Base-by-base conservation (phyloP, 1,139 yeast genomes). In the Hanseniaspora uvarum region DNA sequence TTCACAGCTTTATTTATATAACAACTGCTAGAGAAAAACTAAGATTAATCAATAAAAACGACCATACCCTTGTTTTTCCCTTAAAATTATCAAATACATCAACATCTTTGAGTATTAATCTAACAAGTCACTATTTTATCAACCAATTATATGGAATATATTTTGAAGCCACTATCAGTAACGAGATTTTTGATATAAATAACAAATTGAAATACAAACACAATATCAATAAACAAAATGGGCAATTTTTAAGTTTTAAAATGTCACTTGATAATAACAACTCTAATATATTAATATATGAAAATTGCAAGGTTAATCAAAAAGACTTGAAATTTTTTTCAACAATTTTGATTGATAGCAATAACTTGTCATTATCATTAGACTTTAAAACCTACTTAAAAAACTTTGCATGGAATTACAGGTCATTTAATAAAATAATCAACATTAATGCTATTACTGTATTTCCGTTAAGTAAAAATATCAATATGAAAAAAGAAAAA, bases 151-250 rank as follows among this genome's bases (percentile, higher is more conserved):
- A 45, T 45, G 48, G 19, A 11, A 14, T 45, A 12, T 45, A 34
- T 19, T n/a, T 45, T 34, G 48, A 45, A 5, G 2, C 34, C 6
- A 36, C 21, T 12, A 19, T 45, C 16, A 33, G 37, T 6, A 45
- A 45, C 23, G 48, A 45, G 19, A 24, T 45, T 4, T 45, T 45
- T 45, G 48, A 45, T 45, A 23, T 24, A 23, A 45, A 33, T 16
- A 34, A 21, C 19, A 33, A 34, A 10, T 5, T 23, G 10, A 24
- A 26, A 12, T 45, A 31, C n/a, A 45, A 34, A 23, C 14, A 34
- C 4, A 45, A 45, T n/a, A 28, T 41, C 3, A 34, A 34, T 14
- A 23, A 34, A 14, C 40, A 45, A 24, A 45, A 45, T 10, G 48
- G 40, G 5, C 48, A 45, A 23, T 45, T 19, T 24, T 4, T 45